These are phyloP conservation scores for Alternaria incomplexa DNA, from an alignment of 2,329 filamentous ascomycete genomes.

Conservation along the genomic window DNA sequence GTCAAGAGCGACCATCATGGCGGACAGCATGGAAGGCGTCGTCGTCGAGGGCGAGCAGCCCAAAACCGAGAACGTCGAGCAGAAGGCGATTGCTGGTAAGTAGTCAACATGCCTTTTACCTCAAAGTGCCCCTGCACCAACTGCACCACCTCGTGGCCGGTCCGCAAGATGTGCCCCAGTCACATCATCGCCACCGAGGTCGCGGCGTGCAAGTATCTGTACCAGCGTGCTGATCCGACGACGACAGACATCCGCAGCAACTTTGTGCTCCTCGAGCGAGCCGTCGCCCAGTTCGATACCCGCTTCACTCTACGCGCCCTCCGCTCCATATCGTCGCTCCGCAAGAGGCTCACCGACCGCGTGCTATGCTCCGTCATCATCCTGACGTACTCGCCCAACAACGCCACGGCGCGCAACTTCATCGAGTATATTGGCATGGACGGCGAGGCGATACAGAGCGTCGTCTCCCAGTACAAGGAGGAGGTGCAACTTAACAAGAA, in stretches of 20 bases:
- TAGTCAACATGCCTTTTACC: slow-evolving; percentile 24
- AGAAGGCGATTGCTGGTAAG: slow-evolving; percentile 50
- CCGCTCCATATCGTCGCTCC: slow-evolving; percentile 92
- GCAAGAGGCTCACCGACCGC: slow-evolving; percentile 85
- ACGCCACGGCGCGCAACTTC: slow-evolving; percentile 71
- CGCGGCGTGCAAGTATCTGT: slow-evolving; percentile 36
- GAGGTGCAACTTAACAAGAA: slow-evolving; percentile 66
- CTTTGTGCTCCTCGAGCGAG: slow-evolving; percentile 88
- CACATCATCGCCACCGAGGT: slow-evolving; percentile 40
- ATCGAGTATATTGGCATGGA: slow-evolving; percentile 73
- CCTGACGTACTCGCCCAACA: slow-evolving; percentile 76
- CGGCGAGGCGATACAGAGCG: slow-evolving; percentile 66
- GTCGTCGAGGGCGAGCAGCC: slow-evolving; percentile 51
- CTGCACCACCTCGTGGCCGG: slow-evolving; percentile 24
- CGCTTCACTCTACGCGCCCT: slow-evolving; percentile 94
- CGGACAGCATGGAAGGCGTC: slow-evolving; percentile 59
- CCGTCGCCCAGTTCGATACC: slow-evolving; percentile 90
- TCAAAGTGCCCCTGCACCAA: slow-evolving; percentile 30
- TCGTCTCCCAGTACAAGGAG: slow-evolving; percentile 65
- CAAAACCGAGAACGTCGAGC: slow-evolving; percentile 49
- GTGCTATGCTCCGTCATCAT: slow-evolving; percentile 81
- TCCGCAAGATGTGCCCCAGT: slow-evolving; percentile 36
- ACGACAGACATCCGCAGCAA: slow-evolving; percentile 88
- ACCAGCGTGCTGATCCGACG: slow-evolving; percentile 39
- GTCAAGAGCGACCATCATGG: slow-evolving; percentile 47